These are phyloP conservation scores for Microdochium paspali DNA, from an alignment of 2,329 filamentous ascomycete genomes.

Conservation along the genomic window DNA sequence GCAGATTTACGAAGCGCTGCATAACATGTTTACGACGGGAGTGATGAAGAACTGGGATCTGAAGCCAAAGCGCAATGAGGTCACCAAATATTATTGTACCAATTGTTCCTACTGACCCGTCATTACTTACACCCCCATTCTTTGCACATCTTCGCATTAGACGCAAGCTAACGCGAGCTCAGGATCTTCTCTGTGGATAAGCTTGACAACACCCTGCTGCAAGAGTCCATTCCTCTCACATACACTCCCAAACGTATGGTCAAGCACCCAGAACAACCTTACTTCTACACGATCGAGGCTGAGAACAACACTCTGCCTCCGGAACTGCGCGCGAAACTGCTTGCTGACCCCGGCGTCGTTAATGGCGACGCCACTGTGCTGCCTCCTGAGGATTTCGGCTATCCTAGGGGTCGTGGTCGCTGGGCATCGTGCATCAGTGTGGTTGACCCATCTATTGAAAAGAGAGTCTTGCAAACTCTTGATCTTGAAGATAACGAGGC, in stretches of 20 bases:
- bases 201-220: slow-evolving; percentile 74
- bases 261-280: slow-evolving; percentile 75
- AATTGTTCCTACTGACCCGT: slow-evolving; percentile 96
- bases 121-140: slow-evolving; percentile 9
- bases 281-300: slow-evolving; percentile 90
- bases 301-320: slow-evolving; percentile 87
- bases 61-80: slow-evolving; percentile 48
- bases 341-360: slow-evolving; percentile 60
- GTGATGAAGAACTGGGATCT: slow-evolving; percentile 60
- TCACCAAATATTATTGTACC: slow-evolving; percentile 50
- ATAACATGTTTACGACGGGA: slow-evolving; percentile 19
- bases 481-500: slow-evolving; percentile 86
- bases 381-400: slow-evolving; percentile 77
- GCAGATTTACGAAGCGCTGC: slow-evolving; percentile 14
- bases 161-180: slow-evolving; percentile 20
- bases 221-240: slow-evolving; percentile 75
- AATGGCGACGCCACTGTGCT: slow-evolving; percentile 66
- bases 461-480: slow-evolving; percentile 65
- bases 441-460: slow-evolving; percentile 71
- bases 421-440: slow-evolving; percentile 97
- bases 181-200: slow-evolving; percentile 90
- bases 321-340: slow-evolving; percentile 63
- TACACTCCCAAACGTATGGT: slow-evolving; percentile 87
- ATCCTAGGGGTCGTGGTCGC: slow-evolving; percentile 71
- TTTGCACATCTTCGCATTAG: slow-evolving; percentile 1